A percentile compares a stretch with the other conserved stretches of the same genome.
phyloP scores from a whole-genome alignment of 2,329 filamentous ascomycete species.

The Colletotrichum brevisporum region DNA sequence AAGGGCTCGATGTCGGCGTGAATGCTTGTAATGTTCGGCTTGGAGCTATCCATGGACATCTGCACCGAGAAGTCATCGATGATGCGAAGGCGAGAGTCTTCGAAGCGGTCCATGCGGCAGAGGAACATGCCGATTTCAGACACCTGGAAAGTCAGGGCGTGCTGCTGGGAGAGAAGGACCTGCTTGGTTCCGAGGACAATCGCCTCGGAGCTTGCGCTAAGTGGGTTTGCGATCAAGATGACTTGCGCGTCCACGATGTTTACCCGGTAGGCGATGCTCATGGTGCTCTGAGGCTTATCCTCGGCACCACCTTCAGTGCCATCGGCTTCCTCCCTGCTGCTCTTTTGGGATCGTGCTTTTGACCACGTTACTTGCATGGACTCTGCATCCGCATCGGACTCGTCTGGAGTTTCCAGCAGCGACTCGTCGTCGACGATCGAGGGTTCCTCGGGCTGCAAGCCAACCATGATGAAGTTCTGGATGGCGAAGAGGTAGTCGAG shows the following conservation, averaged over 20 bases:
- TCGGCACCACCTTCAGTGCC: conserved; percentile 28
- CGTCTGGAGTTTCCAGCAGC: conserved; percentile 69
- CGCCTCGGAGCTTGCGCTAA: conserved; percentile 91
- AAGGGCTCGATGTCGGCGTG: conserved; percentile 91
- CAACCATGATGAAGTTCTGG: conserved; percentile 83
- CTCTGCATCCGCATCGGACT: conserved; percentile 67
- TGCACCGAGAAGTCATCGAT: conserved; percentile 97
- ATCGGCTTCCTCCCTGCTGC: conserved; percentile 40
- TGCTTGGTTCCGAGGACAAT: conserved; percentile 97
- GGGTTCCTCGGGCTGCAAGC: conserved; percentile 76
- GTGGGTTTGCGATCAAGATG: conserved; percentile 94
- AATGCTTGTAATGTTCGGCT: conserved; percentile 79
- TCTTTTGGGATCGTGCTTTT: conserved; percentile 51
- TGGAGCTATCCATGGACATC: conserved; percentile 83
- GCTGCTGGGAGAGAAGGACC: conserved; percentile 91
- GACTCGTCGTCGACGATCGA: conserved; percentile 65
- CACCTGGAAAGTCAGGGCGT: conserved; percentile 93
- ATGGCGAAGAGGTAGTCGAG: conserved; percentile 95
- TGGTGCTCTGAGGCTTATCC: conserved; percentile 57
- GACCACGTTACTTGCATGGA: conserved; percentile 66
- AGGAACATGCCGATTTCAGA: conserved; percentile 98
- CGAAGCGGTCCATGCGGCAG: conserved; percentile 98
- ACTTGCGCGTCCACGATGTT: conserved; percentile 97
- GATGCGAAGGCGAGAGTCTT: conserved; percentile 89
- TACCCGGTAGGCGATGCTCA: conserved; percentile 88